Evolutionary conservation across 2,329 filamentous ascomycete genomes (phyloP).

Genomic region (Emydomyces testavorans): DNA sequence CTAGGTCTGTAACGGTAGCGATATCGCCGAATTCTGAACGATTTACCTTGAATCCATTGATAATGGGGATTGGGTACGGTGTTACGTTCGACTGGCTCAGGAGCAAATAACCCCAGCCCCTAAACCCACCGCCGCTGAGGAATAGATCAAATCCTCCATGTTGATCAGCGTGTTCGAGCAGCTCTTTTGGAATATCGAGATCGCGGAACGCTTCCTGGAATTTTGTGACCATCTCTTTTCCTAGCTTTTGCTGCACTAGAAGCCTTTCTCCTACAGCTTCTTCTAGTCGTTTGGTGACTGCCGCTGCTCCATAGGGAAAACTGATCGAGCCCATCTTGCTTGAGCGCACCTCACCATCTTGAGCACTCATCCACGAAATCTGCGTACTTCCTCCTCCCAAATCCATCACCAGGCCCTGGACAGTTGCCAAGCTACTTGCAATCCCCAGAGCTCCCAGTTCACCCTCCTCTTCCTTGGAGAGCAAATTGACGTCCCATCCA

Average conservation of each 20-base stretch:
- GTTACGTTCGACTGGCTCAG: conserved; percentile 63
- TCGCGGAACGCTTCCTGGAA: conserved; percentile 50
- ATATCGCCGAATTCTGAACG: conserved; percentile 48
- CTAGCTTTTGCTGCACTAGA: conserved; percentile 38
- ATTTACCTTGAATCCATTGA: conserved; percentile 62
- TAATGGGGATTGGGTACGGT: conserved; percentile 72
- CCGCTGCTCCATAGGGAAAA: conserved; percentile 59
- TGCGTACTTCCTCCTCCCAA: conserved; percentile 67
- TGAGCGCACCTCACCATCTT: conserved; percentile 41
- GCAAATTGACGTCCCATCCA: conserved; percentile 58
- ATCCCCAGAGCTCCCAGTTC: conserved; percentile 73
- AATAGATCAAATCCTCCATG: conserved; percentile 57
- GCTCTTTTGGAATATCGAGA: conserved; percentile 45
- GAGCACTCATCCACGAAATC: conserved; percentile 53
- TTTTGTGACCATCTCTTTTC: conserved; percentile 44
- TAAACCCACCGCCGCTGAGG: conserved; percentile 79
- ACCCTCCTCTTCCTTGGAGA: conserved; percentile 71
- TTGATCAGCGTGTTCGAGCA: conserved; percentile 35
- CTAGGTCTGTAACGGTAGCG: conserved; percentile 33
- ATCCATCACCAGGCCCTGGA: conserved; percentile 76
- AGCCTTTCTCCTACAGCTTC: conserved; percentile 34
- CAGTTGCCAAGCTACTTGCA: conserved; percentile 56
- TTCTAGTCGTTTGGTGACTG: conserved; percentile 46
- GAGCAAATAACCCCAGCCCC: conserved; percentile 80
- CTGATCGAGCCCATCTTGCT: conserved; percentile 49